A percentile compares a stretch with the other conserved stretches of the same genome.
Conservation (phyloP, 495 filamentous ascomycete species). For the Penicillium crystallinum region DNA sequence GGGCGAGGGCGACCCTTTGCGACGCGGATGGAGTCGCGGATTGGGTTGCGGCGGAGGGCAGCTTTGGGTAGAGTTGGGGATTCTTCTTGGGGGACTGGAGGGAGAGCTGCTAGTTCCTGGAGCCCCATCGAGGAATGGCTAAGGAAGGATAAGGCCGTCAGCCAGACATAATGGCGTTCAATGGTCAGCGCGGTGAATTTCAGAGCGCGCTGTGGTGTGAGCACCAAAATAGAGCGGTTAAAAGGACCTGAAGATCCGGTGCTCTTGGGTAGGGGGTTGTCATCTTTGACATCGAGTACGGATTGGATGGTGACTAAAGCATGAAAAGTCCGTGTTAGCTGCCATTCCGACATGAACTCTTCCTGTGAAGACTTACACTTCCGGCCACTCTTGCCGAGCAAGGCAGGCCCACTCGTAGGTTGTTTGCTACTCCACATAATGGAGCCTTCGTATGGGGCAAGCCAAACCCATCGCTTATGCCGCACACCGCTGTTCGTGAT, state of each 20-base stretch:
- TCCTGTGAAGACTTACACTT: constrained; percentile 68
- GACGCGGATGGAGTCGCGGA: constrained; percentile 85
- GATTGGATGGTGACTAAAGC: constrained; percentile 84
- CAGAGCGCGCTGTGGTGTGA: constrained; percentile 87
- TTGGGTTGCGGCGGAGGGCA: constrained; percentile 55
- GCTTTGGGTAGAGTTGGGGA: constrained; percentile 33
- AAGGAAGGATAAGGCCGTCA: constrained; percentile 89
- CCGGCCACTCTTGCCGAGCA: constrained; percentile 91
- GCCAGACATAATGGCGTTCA: constrained; percentile 92
- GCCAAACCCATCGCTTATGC: constrained; percentile 98
- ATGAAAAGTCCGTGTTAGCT: constrained; percentile 10
- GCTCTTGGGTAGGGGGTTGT: constrained; percentile 79
- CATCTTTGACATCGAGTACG: constrained; percentile 92
- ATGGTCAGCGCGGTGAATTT: constrained; percentile 84
- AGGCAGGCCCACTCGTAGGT: constrained; percentile 75
- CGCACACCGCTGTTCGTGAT: constrained; percentile 56
- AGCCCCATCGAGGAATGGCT: constrained; percentile 76
- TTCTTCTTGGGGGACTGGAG: constrained; percentile 49
- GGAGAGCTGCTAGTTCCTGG: constrained; percentile 56
- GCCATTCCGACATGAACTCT: not conserved
- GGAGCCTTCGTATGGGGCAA: constrained; percentile 89
- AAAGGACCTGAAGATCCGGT: constrained; percentile 54
- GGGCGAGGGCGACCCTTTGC: constrained; percentile 72
- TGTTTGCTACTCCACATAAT: constrained; percentile 99
- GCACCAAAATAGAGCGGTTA: constrained; percentile 89